Evolutionary conservation across 306 rosid species (phyloP).

Genomic region (Quercus alba): DNA sequence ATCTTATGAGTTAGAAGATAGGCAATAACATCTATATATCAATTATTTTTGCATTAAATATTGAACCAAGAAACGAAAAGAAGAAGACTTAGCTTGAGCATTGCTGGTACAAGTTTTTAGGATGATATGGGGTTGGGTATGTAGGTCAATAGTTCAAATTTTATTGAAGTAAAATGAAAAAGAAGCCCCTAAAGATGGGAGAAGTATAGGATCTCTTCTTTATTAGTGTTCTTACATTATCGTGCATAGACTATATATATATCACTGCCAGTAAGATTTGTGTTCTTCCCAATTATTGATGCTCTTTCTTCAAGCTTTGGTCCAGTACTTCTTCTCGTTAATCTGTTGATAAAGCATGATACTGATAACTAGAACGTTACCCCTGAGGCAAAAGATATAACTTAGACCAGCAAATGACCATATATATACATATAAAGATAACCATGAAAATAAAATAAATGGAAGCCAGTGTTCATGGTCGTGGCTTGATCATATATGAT

Average conservation of each 20-base stretch:
- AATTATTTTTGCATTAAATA: background rate
- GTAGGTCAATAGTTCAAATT: background rate
- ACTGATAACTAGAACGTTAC: background rate
- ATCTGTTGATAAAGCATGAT: background rate
- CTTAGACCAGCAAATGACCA: no score
- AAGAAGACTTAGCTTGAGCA: background rate
- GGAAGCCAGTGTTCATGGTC: no score
- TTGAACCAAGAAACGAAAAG: background rate
- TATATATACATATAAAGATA: no score
- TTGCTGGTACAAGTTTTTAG: no score
- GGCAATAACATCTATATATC: background rate
- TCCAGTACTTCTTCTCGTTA: background rate
- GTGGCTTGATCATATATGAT: no score
- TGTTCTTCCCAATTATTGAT: background rate
- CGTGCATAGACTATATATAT: background rate
- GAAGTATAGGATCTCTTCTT: background rate
- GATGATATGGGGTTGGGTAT: no score
- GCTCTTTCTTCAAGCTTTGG: background rate
- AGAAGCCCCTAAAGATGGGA: background rate
- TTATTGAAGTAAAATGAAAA: background rate
- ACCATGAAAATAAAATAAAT: no score
- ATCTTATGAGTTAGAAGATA: background rate
- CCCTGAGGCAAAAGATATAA: no score
- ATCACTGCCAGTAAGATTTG: background rate
- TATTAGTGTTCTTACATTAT: background rate